Evolutionary conservation across 2,329 filamentous ascomycete genomes (phyloP).

Genomic region (Ophiognomonia clavigignenti-juglandacearum): DNA sequence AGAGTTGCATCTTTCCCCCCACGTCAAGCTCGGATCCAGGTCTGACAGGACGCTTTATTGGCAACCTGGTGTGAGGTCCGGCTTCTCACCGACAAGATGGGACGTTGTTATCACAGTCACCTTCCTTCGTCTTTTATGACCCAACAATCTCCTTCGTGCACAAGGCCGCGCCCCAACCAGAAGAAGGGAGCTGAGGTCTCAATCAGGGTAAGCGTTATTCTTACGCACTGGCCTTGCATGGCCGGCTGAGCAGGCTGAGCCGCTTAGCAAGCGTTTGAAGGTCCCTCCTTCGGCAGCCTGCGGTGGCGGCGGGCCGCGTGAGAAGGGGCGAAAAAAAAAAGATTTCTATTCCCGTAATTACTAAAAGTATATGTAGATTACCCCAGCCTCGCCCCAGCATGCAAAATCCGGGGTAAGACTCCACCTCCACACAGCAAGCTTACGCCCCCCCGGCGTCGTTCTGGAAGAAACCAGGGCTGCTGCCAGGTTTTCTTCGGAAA

Average conservation of each 20-base stretch:
- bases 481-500: too few relatives aligned
- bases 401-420: neutral
- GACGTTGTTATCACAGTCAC: too few relatives aligned
- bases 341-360: neutral
- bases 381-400: too few relatives aligned
- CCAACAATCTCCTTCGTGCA: too few relatives aligned
- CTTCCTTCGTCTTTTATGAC: too few relatives aligned
- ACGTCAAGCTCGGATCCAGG: neutral
- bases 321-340: too few relatives aligned
- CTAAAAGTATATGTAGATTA: neutral
- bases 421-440: neutral
- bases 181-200: too few relatives aligned
- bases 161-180: too few relatives aligned
- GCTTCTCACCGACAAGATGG: too few relatives aligned
- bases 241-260: neutral
- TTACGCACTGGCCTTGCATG: neutral
- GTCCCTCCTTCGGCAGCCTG: neutral
- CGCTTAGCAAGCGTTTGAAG: neutral
- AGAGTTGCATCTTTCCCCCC: conserved; percentile 5
- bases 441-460: neutral
- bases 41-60: too few relatives aligned
- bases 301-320: neutral
- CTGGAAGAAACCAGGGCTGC: too few relatives aligned
- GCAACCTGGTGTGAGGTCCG: too few relatives aligned
- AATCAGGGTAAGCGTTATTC: neutral